Percentiles rank a stretch among this genome's conserved stretches.
Evolutionary conservation across 768 basidiomycete species (phyloP).

Genomic region (Clavulina sp.): DNA sequence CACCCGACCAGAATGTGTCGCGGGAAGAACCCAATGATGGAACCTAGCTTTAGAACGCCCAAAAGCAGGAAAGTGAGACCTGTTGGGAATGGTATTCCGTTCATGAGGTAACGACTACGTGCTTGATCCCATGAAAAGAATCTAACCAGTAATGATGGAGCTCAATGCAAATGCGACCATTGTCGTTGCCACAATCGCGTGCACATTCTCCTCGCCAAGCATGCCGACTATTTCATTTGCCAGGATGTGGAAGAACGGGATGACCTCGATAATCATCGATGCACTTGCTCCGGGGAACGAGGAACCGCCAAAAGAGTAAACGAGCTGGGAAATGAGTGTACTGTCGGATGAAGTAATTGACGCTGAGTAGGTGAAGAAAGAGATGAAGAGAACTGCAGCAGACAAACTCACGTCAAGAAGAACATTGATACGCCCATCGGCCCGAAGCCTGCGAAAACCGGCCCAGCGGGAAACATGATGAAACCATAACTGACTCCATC

Average conservation of each 20-base stretch:
- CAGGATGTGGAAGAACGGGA: conserved; percentile 92
- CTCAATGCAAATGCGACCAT: conserved; percentile 77
- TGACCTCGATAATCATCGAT: conserved; percentile 98
- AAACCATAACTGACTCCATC: conserved; percentile 96
- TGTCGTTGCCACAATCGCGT: conserved; percentile 77
- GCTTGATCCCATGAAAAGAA: conserved; percentile 3
- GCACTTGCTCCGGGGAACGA: conserved; percentile 82
- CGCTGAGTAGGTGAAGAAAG: no score
- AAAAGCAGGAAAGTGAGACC: conserved; percentile 75
- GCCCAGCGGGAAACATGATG: conserved; percentile 81
- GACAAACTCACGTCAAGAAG: conserved; percentile 49
- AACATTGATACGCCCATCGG: conserved; percentile 91
- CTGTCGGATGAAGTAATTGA: conserved; percentile 20
- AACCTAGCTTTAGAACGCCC: conserved; percentile 66
- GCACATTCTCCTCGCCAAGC: conserved; percentile 50
- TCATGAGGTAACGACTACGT: neutral
- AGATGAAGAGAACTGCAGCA: conserved; percentile 2
- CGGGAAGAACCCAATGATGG: conserved; percentile 87
- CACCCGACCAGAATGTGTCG: conserved; percentile 92
- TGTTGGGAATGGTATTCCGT: conserved; percentile 13
- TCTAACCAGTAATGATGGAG: conserved; percentile 63
- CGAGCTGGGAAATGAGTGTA: conserved; percentile 62
- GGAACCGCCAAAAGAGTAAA: conserved; percentile 74
- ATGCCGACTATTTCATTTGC: conserved; percentile 55
- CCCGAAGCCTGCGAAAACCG: conserved; percentile 65